Conservation (phyloP, 495 filamentous ascomycete genomes). For the Extremus antarcticus region DNA sequence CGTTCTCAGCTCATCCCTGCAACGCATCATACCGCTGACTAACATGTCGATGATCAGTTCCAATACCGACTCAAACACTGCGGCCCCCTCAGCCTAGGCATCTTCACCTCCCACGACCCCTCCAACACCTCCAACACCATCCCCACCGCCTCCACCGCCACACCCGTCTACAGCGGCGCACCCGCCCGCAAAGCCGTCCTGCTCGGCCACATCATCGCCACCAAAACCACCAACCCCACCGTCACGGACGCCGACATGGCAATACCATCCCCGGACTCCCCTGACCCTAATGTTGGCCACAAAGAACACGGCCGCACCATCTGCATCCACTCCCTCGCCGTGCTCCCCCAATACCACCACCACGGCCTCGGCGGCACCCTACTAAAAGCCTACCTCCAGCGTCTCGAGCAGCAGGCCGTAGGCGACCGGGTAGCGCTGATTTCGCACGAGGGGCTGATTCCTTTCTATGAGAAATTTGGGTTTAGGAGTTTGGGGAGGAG, state of each 20-base stretch:
- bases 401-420: slow-evolving; percentile 52
- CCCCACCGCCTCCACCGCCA: slow-evolving; percentile 37
- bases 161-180: slow-evolving; percentile 38
- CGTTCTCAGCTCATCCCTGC: neutral
- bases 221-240: slow-evolving; percentile 45
- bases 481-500: slow-evolving; percentile 62
- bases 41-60: slow-evolving; percentile 43
- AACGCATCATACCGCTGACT: neutral
- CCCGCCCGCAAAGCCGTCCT: slow-evolving; percentile 49
- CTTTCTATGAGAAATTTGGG: slow-evolving; percentile 67
- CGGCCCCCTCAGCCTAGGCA: slow-evolving; percentile 67
- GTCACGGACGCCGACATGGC: slow-evolving; percentile 74
- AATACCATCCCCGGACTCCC: slow-evolving; percentile 38
- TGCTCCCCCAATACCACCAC: slow-evolving; percentile 63
- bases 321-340: slow-evolving; percentile 70
- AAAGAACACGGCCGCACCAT: slow-evolving; percentile 63
- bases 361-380: slow-evolving; percentile 66
- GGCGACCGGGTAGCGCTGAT: slow-evolving; percentile 67
- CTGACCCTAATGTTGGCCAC: slow-evolving; percentile 42
- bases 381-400: slow-evolving; percentile 64
- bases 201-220: slow-evolving; percentile 73
- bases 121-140: slow-evolving; percentile 40
- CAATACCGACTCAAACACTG: slow-evolving; percentile 68
- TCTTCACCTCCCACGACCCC: slow-evolving; percentile 52
- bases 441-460: slow-evolving; percentile 57